These are phyloP conservation scores for Suaeda aralocaspica DNA, from an alignment of 148 eudicot genomes.

Conservation along the genomic window DNA sequence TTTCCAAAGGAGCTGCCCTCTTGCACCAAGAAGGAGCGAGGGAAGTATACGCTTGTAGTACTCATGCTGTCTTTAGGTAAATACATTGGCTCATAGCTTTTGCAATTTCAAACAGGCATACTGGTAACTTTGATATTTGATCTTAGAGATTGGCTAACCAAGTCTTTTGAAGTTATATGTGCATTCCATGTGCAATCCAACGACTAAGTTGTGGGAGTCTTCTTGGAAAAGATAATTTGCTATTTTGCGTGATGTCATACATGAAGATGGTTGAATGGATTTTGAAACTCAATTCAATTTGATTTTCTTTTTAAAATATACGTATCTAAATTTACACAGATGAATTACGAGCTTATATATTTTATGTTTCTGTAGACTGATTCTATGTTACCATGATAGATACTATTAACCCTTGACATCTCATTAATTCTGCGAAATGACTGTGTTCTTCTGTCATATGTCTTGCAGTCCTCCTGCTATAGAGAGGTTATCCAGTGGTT, in stretches of 20 bases:
- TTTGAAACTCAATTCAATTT: background rate
- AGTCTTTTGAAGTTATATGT: background rate
- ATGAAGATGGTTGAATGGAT: background rate
- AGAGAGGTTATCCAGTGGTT: constrained; percentile 80
- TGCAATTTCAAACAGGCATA: background rate
- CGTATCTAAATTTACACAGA: background rate
- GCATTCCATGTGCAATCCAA: background rate
- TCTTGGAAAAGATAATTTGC: background rate
- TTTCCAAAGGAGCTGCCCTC: constrained; percentile 77
- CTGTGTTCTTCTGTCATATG: background rate
- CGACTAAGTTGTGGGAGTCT: background rate
- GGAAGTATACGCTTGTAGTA: constrained; percentile 84
- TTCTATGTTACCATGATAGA: background rate
- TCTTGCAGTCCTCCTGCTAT: constrained; percentile 81
- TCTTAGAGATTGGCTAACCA: background rate
- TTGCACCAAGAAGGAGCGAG: constrained; percentile 86
- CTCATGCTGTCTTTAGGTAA: constrained; percentile 92
- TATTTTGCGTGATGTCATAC: background rate
- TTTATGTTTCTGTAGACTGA: background rate
- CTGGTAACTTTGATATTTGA: background rate
- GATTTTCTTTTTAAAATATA: background rate
- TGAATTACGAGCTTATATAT: background rate
- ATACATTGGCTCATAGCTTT: background rate
- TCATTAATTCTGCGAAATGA: background rate
- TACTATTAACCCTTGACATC: background rate